phyloP scores from a whole-genome alignment of 805 yeast species.

The Teunomyces panamensis region DNA sequence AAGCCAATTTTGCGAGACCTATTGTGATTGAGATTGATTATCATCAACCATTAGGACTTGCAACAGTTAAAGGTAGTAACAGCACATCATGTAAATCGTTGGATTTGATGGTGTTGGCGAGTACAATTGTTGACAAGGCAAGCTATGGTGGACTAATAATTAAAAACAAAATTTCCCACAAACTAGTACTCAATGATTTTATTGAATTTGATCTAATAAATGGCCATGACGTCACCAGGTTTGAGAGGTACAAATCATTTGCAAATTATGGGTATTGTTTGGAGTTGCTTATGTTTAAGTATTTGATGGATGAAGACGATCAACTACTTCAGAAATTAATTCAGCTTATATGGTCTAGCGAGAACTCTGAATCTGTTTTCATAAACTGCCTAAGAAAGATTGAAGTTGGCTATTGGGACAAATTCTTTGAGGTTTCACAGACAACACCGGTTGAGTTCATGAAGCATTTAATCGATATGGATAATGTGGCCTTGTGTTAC shows the following conservation, averaged over 20 bases:
- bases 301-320: constrained; percentile 25
- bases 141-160: constrained; percentile 25
- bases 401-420: constrained; percentile 53
- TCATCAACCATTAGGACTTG: constrained; percentile 24
- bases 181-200: constrained; percentile 44
- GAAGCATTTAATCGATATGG: constrained; percentile 36
- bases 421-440: constrained; percentile 41
- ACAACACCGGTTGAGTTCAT: constrained; percentile 46
- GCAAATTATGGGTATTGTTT: constrained; percentile 46
- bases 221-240: background rate
- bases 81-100: constrained; percentile 23
- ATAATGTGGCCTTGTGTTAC: constrained; percentile 47
- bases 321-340: constrained; percentile 24
- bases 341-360: constrained; percentile 27
- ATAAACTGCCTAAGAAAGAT: constrained; percentile 58
- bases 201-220: constrained; percentile 44
- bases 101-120: constrained; percentile 44
- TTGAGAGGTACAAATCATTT: background rate
- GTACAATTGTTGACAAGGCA: constrained; percentile 21
- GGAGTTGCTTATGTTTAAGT: constrained; percentile 46
- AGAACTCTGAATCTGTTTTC: constrained; percentile 37
- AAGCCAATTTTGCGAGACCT: constrained; percentile 16
- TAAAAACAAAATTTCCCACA: constrained; percentile 33
- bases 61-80: constrained; percentile 5
- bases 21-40: constrained; percentile 25